Evolutionary conservation across 192 early-diverging fungal genomes (phyloP).

Genomic region (Dimargaris verticillata): DNA sequence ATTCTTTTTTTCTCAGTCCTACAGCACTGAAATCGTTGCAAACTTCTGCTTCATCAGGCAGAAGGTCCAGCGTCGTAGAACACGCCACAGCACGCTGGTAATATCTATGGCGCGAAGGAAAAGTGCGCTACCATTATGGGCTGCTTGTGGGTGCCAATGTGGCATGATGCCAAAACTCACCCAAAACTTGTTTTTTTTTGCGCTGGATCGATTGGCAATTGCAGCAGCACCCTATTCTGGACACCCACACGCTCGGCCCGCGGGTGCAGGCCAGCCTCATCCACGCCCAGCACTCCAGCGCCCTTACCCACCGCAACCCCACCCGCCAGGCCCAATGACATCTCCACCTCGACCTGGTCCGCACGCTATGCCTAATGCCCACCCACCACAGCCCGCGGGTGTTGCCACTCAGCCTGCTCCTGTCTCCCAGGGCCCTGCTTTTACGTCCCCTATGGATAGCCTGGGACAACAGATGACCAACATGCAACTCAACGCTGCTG

Average conservation of each 20-base stretch:
- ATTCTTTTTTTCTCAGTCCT: no score
- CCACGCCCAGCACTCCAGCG: neutral
- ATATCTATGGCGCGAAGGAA: no score
- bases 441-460: conserved; percentile 8
- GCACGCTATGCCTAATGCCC: conserved; percentile 10
- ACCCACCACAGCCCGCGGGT: neutral
- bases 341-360: neutral
- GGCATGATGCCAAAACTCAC: no score
- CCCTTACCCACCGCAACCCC: neutral
- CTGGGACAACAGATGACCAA: conserved; percentile 11
- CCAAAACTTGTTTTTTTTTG: no score
- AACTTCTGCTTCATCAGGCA: no score
- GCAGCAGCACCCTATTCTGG: no score
- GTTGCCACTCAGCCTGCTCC: neutral
- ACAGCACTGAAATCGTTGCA: no score
- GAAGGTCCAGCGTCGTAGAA: no score
- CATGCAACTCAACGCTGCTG: conserved; percentile 4
- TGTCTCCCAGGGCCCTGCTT: neutral
- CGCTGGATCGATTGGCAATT: no score
- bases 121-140: no score
- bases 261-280: neutral
- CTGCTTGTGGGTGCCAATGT: no score
- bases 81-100: no score
- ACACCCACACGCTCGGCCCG: neutral
- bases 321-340: neutral